These are phyloP conservation scores for Penicillium malachiteum DNA, from an alignment of 495 filamentous ascomycete species.

Conservation along the genomic window DNA sequence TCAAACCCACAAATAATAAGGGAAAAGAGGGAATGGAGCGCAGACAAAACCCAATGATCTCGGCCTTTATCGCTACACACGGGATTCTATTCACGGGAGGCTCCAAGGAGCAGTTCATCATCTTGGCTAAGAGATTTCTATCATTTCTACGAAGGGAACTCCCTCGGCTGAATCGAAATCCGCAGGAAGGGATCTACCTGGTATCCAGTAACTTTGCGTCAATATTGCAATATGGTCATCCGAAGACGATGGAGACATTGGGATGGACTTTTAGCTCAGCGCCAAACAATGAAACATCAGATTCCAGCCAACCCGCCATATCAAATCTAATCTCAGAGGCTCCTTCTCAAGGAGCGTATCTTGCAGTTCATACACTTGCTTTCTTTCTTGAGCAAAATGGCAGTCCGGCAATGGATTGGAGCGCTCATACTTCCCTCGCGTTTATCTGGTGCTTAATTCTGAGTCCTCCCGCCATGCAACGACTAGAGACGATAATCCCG, in stretches of 20 bases:
- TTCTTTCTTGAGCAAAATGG: constrained; percentile 58
- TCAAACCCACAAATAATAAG: constrained; percentile 54
- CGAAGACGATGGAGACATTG: constrained; percentile 40
- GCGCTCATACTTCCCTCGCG: constrained; percentile 65
- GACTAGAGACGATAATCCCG: constrained; percentile 58
- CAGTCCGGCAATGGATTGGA: constrained; percentile 65
- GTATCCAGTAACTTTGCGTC: constrained; percentile 53
- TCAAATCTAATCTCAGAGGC: constrained; percentile 9
- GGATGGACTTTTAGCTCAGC: constrained; percentile 13
- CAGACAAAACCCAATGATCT: constrained; percentile 35
- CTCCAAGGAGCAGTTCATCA: constrained; percentile 45
- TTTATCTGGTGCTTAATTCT: constrained; percentile 64
- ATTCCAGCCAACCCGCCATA: not conserved
- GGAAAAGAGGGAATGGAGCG: constrained; percentile 19
- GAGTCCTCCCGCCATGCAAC: constrained; percentile 48
- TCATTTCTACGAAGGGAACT: constrained; percentile 58
- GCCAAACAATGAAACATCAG: not conserved
- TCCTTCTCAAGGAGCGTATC: constrained; percentile 35
- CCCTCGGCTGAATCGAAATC: constrained; percentile 50
- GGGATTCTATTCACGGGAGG: constrained; percentile 63
- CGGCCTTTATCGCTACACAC: constrained; percentile 63
- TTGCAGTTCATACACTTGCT: constrained; percentile 48
- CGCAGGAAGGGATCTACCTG: constrained; percentile 60
- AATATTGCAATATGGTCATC: constrained; percentile 61
- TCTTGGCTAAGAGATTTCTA: constrained; percentile 49